These are phyloP conservation scores for Catharanthus roseus DNA, from an alignment of 257 asterid genomes.

Conservation along the genomic window DNA sequence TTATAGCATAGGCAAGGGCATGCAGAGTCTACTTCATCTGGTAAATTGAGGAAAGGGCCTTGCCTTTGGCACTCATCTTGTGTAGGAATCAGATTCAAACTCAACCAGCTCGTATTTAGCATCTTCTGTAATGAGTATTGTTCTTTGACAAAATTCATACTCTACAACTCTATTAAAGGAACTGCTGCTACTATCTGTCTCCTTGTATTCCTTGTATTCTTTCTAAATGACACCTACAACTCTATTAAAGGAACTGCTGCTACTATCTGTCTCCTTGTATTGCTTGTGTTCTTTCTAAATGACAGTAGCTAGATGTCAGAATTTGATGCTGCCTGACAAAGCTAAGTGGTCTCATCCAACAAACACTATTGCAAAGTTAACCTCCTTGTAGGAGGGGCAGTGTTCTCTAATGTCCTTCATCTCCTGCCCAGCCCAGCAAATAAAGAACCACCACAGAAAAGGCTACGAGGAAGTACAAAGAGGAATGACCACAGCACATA, in stretches of 20 bases:
- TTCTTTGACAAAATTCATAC: not conserved
- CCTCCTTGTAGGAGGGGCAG: not conserved
- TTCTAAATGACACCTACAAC: not conserved
- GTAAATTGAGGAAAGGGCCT: no score
- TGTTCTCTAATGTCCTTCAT: not conserved
- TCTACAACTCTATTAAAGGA: not conserved
- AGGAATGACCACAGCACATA: not conserved
- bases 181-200: not conserved
- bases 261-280: not conserved
- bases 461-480: not conserved
- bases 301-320: no score
- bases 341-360: not conserved
- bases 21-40: no score
- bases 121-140: not conserved
- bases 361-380: not conserved
- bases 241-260: not conserved
- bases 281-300: not conserved
- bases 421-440: not conserved
- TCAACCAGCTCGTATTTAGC: not conserved
- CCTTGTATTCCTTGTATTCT: not conserved
- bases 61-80: not conserved
- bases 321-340: not conserved
- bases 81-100: not conserved
- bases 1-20: no score
- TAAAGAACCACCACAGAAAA: not conserved